Evolutionary conservation across 305 asterid genomes (phyloP).

Genomic region (Ilex paraguariensis): DNA sequence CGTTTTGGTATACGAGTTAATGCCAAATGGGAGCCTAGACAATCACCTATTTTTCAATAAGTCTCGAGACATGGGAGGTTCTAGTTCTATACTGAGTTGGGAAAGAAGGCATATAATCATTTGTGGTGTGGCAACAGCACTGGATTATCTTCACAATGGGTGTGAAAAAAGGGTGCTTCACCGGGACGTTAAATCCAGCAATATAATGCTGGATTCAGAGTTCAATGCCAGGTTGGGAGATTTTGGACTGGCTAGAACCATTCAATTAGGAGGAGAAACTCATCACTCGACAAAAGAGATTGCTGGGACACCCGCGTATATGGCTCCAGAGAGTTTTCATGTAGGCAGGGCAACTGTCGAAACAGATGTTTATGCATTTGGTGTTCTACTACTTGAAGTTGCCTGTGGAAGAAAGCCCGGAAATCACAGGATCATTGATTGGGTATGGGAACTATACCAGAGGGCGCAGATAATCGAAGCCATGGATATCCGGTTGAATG

Average conservation of each 20-base stretch:
- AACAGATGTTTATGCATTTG: conserved; percentile 20
- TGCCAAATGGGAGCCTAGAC: conserved; percentile 20
- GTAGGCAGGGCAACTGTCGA: conserved; percentile 17
- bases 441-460: conserved; percentile 13
- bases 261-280: conserved; percentile 11
- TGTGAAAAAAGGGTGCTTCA: conserved; percentile 16
- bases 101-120: conserved; percentile 10
- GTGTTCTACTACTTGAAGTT: conserved; percentile 17
- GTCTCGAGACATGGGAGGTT: not conserved
- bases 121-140: not conserved
- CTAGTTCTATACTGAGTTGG: conserved; percentile 5
- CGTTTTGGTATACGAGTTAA: conserved; percentile 16
- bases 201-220: conserved; percentile 16
- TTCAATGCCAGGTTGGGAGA: conserved; percentile 11
- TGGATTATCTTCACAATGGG: conserved; percentile 21
- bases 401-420: conserved; percentile 17
- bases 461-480: conserved; percentile 10
- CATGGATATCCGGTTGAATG: conserved; percentile 6
- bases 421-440: conserved; percentile 3
- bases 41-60: conserved; percentile 4
- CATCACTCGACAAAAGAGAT: conserved; percentile 18
- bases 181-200: conserved; percentile 17
- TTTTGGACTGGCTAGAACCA: conserved; percentile 17
- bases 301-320: conserved; percentile 17
- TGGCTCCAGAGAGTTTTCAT: conserved; percentile 20